Conservation (phyloP, 306 rosid species). For the Medicago ruthenica region DNA sequence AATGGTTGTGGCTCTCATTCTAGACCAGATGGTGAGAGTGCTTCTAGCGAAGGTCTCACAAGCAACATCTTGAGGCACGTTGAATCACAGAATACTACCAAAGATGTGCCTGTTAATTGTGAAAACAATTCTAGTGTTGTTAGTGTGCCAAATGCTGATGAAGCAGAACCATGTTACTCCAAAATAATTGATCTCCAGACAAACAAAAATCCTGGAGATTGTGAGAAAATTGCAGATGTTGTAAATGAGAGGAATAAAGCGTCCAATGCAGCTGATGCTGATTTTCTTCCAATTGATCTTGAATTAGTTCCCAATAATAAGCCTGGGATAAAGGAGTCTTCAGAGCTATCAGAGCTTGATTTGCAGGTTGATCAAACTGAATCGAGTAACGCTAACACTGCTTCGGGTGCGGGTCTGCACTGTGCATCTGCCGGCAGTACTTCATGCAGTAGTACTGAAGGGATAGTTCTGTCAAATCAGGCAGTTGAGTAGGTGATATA, state of each 20-base stretch:
- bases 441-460: constrained; percentile 55
- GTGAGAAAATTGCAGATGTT: constrained; percentile 38
- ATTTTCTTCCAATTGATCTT: constrained; percentile 22
- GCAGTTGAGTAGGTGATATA: constrained; percentile 51
- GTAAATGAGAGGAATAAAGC: constrained; percentile 34
- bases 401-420: constrained; percentile 53
- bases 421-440: constrained; percentile 52
- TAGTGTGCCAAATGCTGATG: constrained; percentile 25
- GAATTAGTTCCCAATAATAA: constrained; percentile 20
- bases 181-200: not conserved
- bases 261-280: constrained; percentile 18
- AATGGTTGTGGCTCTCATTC: constrained; percentile 33
- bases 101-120: constrained; percentile 39
- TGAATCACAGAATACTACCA: constrained; percentile 33
- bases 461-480: constrained; percentile 58
- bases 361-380: constrained; percentile 49
- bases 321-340: constrained; percentile 32
- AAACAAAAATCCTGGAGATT: constrained; percentile 44
- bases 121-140: constrained; percentile 24
- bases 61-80: constrained; percentile 25
- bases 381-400: constrained; percentile 39
- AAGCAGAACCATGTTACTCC: no score
- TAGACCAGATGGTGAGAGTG: constrained; percentile 36
- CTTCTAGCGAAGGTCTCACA: constrained; percentile 35
- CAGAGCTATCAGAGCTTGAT: constrained; percentile 48